Evolutionary conservation across 2,329 filamentous ascomycete species (phyloP).

Genomic region (Venturia pyrina): DNA sequence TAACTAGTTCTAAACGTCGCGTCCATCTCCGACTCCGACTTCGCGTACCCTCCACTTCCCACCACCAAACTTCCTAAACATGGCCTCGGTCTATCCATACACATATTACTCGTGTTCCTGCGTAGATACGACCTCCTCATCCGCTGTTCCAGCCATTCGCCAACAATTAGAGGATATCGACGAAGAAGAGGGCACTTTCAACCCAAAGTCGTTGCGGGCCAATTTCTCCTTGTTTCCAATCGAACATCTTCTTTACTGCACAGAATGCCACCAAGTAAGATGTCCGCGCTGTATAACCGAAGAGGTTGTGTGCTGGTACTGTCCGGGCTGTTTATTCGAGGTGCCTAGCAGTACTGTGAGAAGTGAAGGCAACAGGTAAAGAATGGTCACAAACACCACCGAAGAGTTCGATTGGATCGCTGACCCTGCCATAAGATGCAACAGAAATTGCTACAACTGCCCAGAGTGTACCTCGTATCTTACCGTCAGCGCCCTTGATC

Average conservation of each 20-base stretch:
- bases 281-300: constrained; percentile 87
- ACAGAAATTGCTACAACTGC: constrained; percentile 90
- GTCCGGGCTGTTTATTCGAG: constrained; percentile 90
- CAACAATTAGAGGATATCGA: constrained; percentile 38
- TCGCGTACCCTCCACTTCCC: background rate
- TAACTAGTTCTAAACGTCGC: background rate
- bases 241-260: constrained; percentile 90
- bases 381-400: background rate
- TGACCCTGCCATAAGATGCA: constrained; percentile 51
- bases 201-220: constrained; percentile 72
- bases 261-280: constrained; percentile 92
- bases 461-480: constrained; percentile 79
- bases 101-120: constrained; percentile 57
- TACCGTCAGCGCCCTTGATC: constrained; percentile 60
- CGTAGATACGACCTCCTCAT: constrained; percentile 28
- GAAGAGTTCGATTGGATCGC: background rate
- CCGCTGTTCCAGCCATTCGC: constrained; percentile 17
- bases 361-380: constrained; percentile 81
- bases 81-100: constrained; percentile 52
- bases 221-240: constrained; percentile 90
- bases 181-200: constrained; percentile 70
- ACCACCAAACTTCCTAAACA: constrained; percentile 18
- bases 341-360: constrained; percentile 88
- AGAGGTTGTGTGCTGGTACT: constrained; percentile 92
- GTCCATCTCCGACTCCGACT: background rate